Evolutionary conservation across 1,139 yeast species (phyloP), one percentile per base, ranked within the genome.

Genomic region (Magnusiomyces clavatus): DNA sequence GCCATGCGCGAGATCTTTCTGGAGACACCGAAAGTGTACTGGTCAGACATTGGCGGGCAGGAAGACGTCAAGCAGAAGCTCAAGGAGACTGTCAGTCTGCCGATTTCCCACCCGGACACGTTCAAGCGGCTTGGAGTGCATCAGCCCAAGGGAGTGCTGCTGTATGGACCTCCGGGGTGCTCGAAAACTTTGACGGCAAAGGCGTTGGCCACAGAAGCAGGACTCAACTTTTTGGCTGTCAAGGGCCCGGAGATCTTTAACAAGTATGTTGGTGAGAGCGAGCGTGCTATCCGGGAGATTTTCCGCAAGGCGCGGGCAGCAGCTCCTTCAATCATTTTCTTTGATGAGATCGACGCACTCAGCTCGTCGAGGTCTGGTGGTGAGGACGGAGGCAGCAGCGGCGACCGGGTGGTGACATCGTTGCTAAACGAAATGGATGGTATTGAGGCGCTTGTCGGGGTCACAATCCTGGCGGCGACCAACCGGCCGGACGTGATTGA

Each of bases 41-140:
- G 98, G 98, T 72, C 80, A 13, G 98, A 94, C 68, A 90, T 92
- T 60, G 98, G 98, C 17, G 99, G 99, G 0, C 97, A 92, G 66
- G 82, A 83, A 19, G 83, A 80, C 17, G 75, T 92, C 54, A 92
- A 92, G 63, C 76, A 76, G 56, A 86, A 89, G 61, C 76, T 92
- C 59, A 78, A 78, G 40, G 98, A 92, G 64, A 94, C 94, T 66
- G 92, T 92, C 19, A 96, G 89, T 63, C 73, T 95, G 62, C 99
- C 99, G 0, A 70, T 94, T 39, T 85, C 85, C 54, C 95, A 95
- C 1, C 78, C 89, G 0, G 88, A 80, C 1, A 76, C 95, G 0
- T 92, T 92, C 66, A 73, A 73, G 29, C 73, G 77, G 43, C 72
- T 94, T 11, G 98, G 97, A 0, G 82, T 94, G 6, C 75, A 78